phyloP scores from a whole-genome alignment of 2,329 filamentous ascomycete genomes.

The Cadophora gregata region DNA sequence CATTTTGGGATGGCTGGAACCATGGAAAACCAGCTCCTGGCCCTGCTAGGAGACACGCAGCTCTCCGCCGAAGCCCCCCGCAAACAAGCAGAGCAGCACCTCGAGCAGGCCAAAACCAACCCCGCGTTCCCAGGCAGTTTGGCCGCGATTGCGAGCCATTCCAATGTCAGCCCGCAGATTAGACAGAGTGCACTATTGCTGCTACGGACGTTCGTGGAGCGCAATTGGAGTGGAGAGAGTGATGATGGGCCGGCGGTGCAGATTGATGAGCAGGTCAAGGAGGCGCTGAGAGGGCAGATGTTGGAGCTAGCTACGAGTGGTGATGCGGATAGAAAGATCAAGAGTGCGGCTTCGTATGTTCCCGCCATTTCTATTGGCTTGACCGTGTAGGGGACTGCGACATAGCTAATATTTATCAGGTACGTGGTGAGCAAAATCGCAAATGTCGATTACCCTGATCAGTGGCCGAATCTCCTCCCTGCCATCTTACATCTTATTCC shows the following conservation, averaged over 20 bases:
- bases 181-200: constrained; percentile 83
- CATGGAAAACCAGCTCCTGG: constrained; percentile 94
- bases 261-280: constrained; percentile 76
- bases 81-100: constrained; percentile 76
- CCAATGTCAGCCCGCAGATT: constrained; percentile 73
- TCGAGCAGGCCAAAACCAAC: constrained; percentile 54
- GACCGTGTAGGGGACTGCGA: background rate
- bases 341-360: constrained; percentile 81
- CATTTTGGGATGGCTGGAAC: constrained; percentile 42
- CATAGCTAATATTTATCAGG: constrained; percentile 47
- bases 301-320: constrained; percentile 78
- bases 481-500: constrained; percentile 79
- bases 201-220: constrained; percentile 82
- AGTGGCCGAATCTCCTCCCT: constrained; percentile 90
- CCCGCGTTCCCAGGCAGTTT: constrained; percentile 80
- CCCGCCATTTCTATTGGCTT: constrained; percentile 10
- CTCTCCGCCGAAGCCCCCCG: constrained; percentile 75
- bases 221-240: constrained; percentile 80
- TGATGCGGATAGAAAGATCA: constrained; percentile 81
- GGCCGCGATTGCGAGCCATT: constrained; percentile 79
- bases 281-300: constrained; percentile 73
- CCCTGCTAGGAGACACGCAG: constrained; percentile 87
- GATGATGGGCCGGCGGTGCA: constrained; percentile 67
- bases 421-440: constrained; percentile 92
- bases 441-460: constrained; percentile 87